These are phyloP conservation scores for Thalia dealbata DNA, from an alignment of 176 grass and related monocot species.

Conservation along the genomic window DNA sequence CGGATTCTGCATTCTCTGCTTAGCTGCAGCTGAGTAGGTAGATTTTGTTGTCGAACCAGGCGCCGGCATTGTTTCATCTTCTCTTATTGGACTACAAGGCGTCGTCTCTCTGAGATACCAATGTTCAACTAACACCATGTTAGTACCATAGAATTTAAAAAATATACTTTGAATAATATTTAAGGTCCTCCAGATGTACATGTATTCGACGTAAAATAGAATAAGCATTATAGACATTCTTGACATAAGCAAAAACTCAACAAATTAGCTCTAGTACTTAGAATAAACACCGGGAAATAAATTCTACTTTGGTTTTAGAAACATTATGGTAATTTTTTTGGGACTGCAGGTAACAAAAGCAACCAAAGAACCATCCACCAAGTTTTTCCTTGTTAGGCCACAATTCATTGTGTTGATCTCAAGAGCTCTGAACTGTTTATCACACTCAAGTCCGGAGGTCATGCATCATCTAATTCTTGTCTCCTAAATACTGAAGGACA, in stretches of 20 bases:
- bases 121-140: background rate
- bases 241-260: background rate
- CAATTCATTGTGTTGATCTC: too few relatives aligned
- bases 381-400: too few relatives aligned
- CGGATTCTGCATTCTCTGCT: slow-evolving; percentile 6
- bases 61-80: slow-evolving; percentile 10
- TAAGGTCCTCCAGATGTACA: background rate
- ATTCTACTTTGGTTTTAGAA: too few relatives aligned
- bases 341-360: too few relatives aligned
- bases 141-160: background rate
- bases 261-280: background rate
- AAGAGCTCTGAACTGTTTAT: too few relatives aligned
- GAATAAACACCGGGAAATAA: background rate
- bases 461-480: too few relatives aligned
- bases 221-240: too few relatives aligned
- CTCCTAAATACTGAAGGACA: too few relatives aligned
- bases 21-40: background rate
- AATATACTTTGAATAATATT: background rate
- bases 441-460: too few relatives aligned
- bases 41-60: slow-evolving; percentile 28
- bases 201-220: background rate
- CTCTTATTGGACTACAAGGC: slow-evolving; percentile 25
- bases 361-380: too few relatives aligned
- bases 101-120: slow-evolving; percentile 35
- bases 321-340: too few relatives aligned